phyloP scores from a whole-genome alignment of 1,139 yeast genomes.

The Suzukiozyma palmioleophila region DNA sequence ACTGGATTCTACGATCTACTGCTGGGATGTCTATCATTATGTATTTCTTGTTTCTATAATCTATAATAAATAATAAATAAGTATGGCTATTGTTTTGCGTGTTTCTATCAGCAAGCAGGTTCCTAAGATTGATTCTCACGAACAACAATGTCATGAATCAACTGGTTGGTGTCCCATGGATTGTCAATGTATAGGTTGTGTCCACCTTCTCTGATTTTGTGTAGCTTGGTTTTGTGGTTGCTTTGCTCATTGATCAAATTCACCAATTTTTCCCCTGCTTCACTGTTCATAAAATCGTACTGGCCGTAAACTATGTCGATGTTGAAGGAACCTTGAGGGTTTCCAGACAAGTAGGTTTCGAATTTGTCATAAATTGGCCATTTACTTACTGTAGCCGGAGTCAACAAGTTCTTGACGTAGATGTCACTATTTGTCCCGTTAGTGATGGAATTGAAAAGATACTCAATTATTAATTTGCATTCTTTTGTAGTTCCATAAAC shows the following conservation, averaged over 20 bases:
- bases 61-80: not conserved
- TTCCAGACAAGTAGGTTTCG: slow-evolving; percentile 18
- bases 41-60: not conserved
- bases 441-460: slow-evolving; percentile 57
- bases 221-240: slow-evolving; percentile 9
- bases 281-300: slow-evolving; percentile 80
- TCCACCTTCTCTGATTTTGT: slow-evolving; percentile 35
- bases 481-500: slow-evolving; percentile 42
- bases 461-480: slow-evolving; percentile 45
- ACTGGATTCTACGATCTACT: no score
- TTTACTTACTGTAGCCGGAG: slow-evolving; percentile 74
- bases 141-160: slow-evolving; percentile 17
- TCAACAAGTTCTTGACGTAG: slow-evolving; percentile 58
- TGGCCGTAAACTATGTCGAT: slow-evolving; percentile 70
- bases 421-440: slow-evolving; percentile 62
- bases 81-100: no score
- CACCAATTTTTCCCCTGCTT: slow-evolving; percentile 60
- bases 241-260: slow-evolving; percentile 25
- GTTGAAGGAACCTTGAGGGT: slow-evolving; percentile 29
- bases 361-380: slow-evolving; percentile 71
- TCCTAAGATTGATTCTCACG: not conserved
- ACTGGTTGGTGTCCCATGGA: slow-evolving; percentile 51
- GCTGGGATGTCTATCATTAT: no score
- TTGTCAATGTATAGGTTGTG: slow-evolving; percentile 46
- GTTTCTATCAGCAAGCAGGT: no score